Evolutionary conservation across 805 yeast species (phyloP).

Genomic region (Nakazawaea holstii): DNA sequence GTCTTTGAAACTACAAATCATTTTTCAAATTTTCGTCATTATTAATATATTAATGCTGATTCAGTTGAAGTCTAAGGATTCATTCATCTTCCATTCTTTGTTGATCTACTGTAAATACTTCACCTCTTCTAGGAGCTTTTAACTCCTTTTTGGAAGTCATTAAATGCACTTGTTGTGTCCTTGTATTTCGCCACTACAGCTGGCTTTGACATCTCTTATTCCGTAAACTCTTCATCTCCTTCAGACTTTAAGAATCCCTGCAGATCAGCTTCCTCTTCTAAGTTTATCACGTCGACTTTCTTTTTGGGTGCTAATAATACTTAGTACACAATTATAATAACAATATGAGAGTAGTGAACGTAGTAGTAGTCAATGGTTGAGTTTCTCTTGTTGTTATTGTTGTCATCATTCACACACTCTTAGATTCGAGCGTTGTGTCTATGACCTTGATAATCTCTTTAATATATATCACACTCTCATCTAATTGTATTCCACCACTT

Average conservation of each 20-base stretch:
- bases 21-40: slow-evolving; percentile 55
- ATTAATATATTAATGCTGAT: slow-evolving; percentile 25
- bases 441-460: slow-evolving; percentile 24
- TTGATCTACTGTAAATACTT: slow-evolving; percentile 43
- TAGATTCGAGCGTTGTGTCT: slow-evolving; percentile 12
- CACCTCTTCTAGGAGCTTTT: slow-evolving; percentile 53
- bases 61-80: slow-evolving; percentile 14
- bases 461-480: slow-evolving; percentile 26
- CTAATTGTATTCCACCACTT: slow-evolving; percentile 31
- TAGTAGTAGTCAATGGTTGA: no score
- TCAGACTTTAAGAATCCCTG: slow-evolving; percentile 22
- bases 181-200: slow-evolving; percentile 46
- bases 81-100: slow-evolving; percentile 23
- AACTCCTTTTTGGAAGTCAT: slow-evolving; percentile 40
- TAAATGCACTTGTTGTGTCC: slow-evolving; percentile 24
- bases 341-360: no score
- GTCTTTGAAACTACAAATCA: slow-evolving; percentile 67
- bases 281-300: no score
- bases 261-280: slow-evolving; percentile 15
- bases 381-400: no score
- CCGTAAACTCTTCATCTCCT: slow-evolving; percentile 14
- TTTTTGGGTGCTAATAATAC: no score
- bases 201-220: neutral
- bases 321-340: no score
- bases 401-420: no score